A percentile compares a stretch with the other conserved stretches of the same genome.
Evolutionary conservation across 2,329 filamentous ascomycete genomes (phyloP).

Genomic region (Cercospora sojina): DNA sequence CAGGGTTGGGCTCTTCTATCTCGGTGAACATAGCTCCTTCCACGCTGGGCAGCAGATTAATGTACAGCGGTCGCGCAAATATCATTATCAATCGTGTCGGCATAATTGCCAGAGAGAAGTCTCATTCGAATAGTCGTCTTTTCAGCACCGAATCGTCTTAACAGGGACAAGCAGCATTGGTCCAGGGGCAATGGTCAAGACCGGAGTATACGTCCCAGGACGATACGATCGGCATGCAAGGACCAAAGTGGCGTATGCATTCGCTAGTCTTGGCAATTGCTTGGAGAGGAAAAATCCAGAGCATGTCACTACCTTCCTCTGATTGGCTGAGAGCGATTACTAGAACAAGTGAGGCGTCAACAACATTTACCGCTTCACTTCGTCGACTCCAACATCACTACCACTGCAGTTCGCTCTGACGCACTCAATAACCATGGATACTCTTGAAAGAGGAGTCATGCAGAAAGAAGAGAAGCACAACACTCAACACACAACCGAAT

Average conservation of each 20-base stretch:
- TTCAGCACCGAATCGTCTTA: no score
- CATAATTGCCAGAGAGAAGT: no score
- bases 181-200: no score
- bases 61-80: neutral
- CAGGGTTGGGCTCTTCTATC: neutral
- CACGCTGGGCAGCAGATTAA: neutral
- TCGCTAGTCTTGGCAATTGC: neutral
- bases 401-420: neutral
- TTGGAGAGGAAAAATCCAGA: neutral
- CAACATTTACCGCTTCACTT: neutral
- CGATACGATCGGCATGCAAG: neutral
- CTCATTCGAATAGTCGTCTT: no score
- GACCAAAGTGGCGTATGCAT: neutral
- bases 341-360: neutral
- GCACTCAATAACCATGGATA: conserved; percentile 19
- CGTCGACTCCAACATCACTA: neutral
- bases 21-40: neutral
- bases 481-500: neutral
- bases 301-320: neutral
- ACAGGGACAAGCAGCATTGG: neutral
- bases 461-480: conserved; percentile 15
- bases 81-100: neutral
- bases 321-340: conserved; percentile 2
- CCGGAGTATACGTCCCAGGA: no score
- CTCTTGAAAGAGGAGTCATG: conserved; percentile 24